Percentiles rank a stretch among this genome's conserved stretches.
These are phyloP conservation scores for Chlamydomonas sp. DNA, from an alignment of 139 green algal genomes.

Conservation along the genomic window DNA sequence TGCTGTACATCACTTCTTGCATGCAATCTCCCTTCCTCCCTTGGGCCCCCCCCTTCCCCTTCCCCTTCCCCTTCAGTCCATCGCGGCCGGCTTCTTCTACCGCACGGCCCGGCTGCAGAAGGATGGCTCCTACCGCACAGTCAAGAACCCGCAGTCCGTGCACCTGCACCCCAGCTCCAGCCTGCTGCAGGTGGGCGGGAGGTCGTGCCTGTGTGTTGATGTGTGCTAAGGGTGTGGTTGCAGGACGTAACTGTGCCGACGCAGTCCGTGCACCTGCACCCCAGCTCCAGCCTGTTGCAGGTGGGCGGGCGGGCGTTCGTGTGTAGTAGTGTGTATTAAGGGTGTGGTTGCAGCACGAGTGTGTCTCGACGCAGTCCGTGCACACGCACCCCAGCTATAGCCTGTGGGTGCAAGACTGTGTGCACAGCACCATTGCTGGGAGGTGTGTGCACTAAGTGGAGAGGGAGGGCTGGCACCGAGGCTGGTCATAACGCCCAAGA, in stretches of 20 bases:
- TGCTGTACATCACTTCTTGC: neutral
- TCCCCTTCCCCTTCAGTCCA: slow-evolving; percentile 41
- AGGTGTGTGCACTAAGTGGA: no score
- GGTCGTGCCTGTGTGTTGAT: no score
- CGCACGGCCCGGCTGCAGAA: slow-evolving; percentile 87
- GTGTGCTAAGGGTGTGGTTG: no score
- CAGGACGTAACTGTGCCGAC: neutral
- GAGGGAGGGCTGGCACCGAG: no score
- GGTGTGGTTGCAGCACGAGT: no score
- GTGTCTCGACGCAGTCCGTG: slow-evolving; percentile 62
- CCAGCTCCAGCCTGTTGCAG: slow-evolving; percentile 82
- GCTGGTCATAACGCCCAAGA: no score
- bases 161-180: slow-evolving; percentile 92
- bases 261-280: slow-evolving; percentile 90
- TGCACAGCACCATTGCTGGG: no score
- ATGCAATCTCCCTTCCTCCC: neutral
- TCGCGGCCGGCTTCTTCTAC: slow-evolving; percentile 96
- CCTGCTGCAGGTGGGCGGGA: slow-evolving; percentile 68
- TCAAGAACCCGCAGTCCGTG: slow-evolving; percentile 95
- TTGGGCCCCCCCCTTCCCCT: neutral
- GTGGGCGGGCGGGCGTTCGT: neutral
- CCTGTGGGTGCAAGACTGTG: slow-evolving; percentile 38
- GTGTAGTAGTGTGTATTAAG: no score
- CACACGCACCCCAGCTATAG: slow-evolving; percentile 91
- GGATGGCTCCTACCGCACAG: slow-evolving; percentile 92